Evolutionary conservation across 345 rosid species (phyloP), one percentile per base, ranked within the genome.

Genomic region (Pistacia atlantica): DNA sequence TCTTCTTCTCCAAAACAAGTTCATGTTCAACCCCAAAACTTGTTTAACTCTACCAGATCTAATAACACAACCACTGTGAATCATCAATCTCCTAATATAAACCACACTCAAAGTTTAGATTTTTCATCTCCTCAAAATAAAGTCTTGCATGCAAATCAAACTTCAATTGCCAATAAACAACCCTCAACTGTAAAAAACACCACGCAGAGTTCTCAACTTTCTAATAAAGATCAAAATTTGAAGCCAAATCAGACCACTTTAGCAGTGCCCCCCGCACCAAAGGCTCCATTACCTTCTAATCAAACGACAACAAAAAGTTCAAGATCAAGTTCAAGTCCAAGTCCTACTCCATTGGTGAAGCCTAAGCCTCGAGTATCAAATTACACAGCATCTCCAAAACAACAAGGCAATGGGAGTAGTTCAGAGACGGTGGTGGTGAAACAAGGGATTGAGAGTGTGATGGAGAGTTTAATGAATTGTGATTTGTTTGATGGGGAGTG

Each of bases 401-500:
- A 76, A 46, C 85, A 86, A 80, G 73, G 87, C 37, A 85, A 71
- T 70, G 86, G 35, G 75, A 78, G 49, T 62, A 76, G 49, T 63
- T 62, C 85, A 22, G 80, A 52, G 25, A 38, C 45, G 28, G 14
- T 80, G 48, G 59, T 63, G 49, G 52, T 57, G 45, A 84, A 89
- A 78, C 83, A 84, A 79, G 87, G 72, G 76, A 77, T 85, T 7
- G 85, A 76, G 75, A 80, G 74, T 78, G 71, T 80, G 88, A 79
- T 86, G 33, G 83, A 87, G 76, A 76, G 87, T 35, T 59, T 93
- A 84, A 77, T 79, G 89, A 85, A 84, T 0, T 93, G 99, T 69
- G 89, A 96, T 73, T 85, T 93, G 74, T 92, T 90, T 83, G 94
- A 93, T 69, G 99, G 99, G 35, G 79, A 84, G 12, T 96, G 99